Conservation (phyloP, 257 asterid species). For the Marsdenia floribunda region DNA sequence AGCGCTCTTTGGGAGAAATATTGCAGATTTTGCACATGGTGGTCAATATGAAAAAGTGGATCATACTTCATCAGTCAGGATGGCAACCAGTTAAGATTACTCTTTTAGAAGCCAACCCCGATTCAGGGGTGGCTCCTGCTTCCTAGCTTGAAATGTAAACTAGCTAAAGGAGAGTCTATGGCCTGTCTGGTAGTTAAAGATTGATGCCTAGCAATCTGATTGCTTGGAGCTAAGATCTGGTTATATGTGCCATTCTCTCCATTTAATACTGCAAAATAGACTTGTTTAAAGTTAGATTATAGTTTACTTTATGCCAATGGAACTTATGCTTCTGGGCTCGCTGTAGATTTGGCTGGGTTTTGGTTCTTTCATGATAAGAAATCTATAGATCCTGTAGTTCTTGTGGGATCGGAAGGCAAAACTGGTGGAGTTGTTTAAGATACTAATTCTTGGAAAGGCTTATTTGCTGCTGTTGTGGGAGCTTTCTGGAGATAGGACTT, state of each 20-base stretch:
- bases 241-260: constrained; percentile 30
- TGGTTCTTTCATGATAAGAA: neutral
- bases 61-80: constrained; percentile 59
- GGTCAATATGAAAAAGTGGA: constrained; percentile 71
- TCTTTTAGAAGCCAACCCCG: constrained; percentile 64
- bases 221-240: constrained; percentile 26
- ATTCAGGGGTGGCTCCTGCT: constrained; percentile 65
- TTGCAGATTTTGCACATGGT: constrained; percentile 85
- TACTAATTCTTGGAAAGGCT: neutral
- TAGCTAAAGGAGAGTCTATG: constrained; percentile 36
- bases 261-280: constrained; percentile 8
- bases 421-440: neutral
- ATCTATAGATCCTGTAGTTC: neutral
- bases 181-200: constrained; percentile 15
- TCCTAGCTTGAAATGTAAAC: constrained; percentile 32
- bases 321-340: constrained; percentile 4
- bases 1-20: constrained; percentile 63
- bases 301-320: neutral
- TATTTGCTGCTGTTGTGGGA: neutral
- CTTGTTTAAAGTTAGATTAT: constrained; percentile 14
- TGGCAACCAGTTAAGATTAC: constrained; percentile 77
- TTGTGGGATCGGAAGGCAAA: constrained; percentile 12
- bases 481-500: neutral
- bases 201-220: constrained; percentile 16
- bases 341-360: neutral